These are phyloP conservation scores for Nevesoporus exiguus DNA, from an alignment of 768 basidiomycete species.

Conservation along the genomic window DNA sequence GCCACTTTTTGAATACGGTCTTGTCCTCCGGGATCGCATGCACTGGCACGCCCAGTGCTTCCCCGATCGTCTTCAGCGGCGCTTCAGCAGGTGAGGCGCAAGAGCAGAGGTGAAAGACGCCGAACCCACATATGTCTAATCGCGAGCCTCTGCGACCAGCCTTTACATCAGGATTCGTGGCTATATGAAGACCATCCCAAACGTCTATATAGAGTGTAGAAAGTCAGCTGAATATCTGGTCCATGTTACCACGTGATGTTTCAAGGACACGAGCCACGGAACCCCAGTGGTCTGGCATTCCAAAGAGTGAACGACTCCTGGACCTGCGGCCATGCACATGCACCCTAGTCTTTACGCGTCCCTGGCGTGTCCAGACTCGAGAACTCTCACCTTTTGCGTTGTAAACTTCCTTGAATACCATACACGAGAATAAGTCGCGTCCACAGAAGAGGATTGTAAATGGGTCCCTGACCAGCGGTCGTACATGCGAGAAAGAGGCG, in stretches of 20 bases:
- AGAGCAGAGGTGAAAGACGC: not conserved
- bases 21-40: slow-evolving; percentile 59
- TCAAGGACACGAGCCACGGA: not conserved
- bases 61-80: slow-evolving; percentile 60
- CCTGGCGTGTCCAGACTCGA: not conserved
- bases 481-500: not conserved
- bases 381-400: slow-evolving; percentile 51
- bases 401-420: slow-evolving; percentile 62
- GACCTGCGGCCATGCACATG: not conserved
- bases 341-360: not conserved
- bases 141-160: slow-evolving; percentile 59
- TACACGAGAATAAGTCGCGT: slow-evolving; percentile 83
- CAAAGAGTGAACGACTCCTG: not conserved
- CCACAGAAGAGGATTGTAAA: slow-evolving; percentile 87
- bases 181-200: slow-evolving; percentile 65
- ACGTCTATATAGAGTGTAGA: slow-evolving; percentile 50
- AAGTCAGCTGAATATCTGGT: slow-evolving; percentile 7
- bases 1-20: slow-evolving; percentile 61
- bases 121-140: slow-evolving; percentile 49
- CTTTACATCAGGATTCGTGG: slow-evolving; percentile 67
- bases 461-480: slow-evolving; percentile 22
- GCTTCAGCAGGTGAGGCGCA: slow-evolving; percentile 42
- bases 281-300: not conserved
- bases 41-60: slow-evolving; percentile 51
- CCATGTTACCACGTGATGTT: not conserved